Evolutionary conservation across 805 yeast genomes (phyloP).

Genomic region (Isabelozyma gotoi): DNA sequence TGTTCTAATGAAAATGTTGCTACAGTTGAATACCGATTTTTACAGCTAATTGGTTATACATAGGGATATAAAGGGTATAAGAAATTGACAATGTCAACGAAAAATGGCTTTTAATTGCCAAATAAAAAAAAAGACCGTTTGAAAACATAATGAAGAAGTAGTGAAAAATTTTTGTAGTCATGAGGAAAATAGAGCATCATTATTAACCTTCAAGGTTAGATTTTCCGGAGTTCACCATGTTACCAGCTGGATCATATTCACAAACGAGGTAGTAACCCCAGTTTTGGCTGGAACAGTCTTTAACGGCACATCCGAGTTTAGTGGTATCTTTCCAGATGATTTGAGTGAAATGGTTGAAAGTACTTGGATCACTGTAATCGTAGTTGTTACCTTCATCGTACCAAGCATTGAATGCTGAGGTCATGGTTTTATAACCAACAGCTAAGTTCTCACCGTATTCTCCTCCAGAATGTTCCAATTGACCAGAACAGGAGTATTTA

Average conservation of each 20-base stretch:
- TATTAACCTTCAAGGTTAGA: background rate
- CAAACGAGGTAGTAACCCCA: conserved; percentile 68
- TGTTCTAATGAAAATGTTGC: background rate
- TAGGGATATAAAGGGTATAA: too few species aligned
- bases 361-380: conserved; percentile 30
- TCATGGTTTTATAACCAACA: conserved; percentile 32
- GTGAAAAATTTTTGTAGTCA: background rate
- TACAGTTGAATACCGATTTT: too few species aligned
- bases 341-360: conserved; percentile 71
- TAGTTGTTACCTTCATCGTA: conserved; percentile 35
- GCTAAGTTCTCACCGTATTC: conserved; percentile 43
- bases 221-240: conserved; percentile 46
- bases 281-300: conserved; percentile 48
- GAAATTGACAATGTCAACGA: too few species aligned
- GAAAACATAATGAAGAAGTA: background rate
- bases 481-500: conserved; percentile 48
- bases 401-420: conserved; percentile 38
- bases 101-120: too few species aligned
- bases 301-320: conserved; percentile 70
- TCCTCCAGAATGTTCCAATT: conserved; percentile 38
- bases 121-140: background rate
- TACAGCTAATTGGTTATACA: too few species aligned
- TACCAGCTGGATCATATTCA: conserved; percentile 75
- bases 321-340: conserved; percentile 68
- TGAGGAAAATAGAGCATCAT: too few species aligned